Evolutionary conservation across 192 early-diverging fungal species (phyloP), one percentile per base, ranked within the genome.

Genomic region (Coemansia sp.): DNA sequence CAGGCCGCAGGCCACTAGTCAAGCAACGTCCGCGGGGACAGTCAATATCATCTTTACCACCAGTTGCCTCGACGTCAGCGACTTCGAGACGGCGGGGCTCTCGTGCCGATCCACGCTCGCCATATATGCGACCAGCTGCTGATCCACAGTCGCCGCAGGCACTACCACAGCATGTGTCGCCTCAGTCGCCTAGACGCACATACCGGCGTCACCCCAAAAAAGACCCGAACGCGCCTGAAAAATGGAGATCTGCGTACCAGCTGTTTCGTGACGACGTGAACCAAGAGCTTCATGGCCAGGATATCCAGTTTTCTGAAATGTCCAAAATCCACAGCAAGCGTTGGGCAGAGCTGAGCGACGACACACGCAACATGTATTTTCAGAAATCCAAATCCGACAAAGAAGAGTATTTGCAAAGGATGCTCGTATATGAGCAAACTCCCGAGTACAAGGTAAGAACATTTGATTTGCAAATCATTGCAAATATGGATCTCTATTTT

Each of bases 181-280:
- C 72, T 3, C 73, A 68, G 38, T 70, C 73, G 1, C 70, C 72
- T 8, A 62, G 65, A 27, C 58, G 79, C 27, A 81, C 69, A 3
- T 81, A 81, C 39, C 73, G 70, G 17, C 58, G 79, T 3, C 79
- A 81, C 22, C 79, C 79, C 10, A 81, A 81, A 22, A 81, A 81
- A 43, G 79, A 81, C 17, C 65, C 64, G 2, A 75, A 76, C 22
- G 79, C 73, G 4, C 79, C 79, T 7, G 79, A 75, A 35, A 81
- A 81, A 54, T 81, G 79, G 79, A 49, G 70, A 24, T 81, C 79
- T 10, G 79, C 79, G 8, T 81, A 81, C 62, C 79, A 81, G 70
- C 56, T 81, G n/a, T 81, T 81, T 38, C 69, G 79, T 7, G 79
- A 81, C 43, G 79, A 81, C 21, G 66, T 81, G 11, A 76, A 81